Evolutionary conservation across 2,329 filamentous ascomycete species (phyloP).

Genomic region (Fusarium stilboides): DNA sequence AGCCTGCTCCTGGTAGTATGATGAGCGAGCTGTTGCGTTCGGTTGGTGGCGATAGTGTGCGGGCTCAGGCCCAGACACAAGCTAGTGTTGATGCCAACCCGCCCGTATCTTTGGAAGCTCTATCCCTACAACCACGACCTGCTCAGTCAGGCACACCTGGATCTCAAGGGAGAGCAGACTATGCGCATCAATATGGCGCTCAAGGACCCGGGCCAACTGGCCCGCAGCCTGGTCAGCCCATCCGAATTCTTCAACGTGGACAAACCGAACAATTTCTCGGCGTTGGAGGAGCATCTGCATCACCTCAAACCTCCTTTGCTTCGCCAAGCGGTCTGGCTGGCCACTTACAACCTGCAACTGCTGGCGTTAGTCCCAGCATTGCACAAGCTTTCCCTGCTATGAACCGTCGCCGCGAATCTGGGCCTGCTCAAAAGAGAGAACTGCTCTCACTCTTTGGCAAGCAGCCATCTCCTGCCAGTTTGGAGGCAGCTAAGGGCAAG

Average conservation of each 20-base stretch:
- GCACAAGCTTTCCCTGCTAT: conserved; percentile 38
- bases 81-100: conserved; percentile 34
- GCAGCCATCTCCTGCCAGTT: conserved; percentile 45
- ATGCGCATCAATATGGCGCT: conserved; percentile 33
- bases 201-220: conserved; percentile 18
- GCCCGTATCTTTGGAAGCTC: conserved; percentile 39
- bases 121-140: conserved; percentile 39
- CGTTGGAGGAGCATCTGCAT: conserved; percentile 23
- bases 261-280: conserved; percentile 49
- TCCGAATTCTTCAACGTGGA: conserved; percentile 57
- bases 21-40: conserved; percentile 44
- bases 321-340: conserved; percentile 40
- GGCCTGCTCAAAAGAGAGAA: conserved; percentile 54
- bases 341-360: conserved; percentile 36
- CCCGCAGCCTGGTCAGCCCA: conserved; percentile 44
- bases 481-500: conserved; percentile 47
- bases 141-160: conserved; percentile 31
- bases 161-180: conserved; percentile 37
- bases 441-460: conserved; percentile 76
- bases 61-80: conserved; percentile 32
- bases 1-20: conserved; percentile 38
- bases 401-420: conserved; percentile 47
- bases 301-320: conserved; percentile 46
- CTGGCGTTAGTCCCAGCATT: conserved; percentile 39
- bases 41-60: conserved; percentile 23